Evolutionary conservation across 345 rosid species (phyloP).

Genomic region (Citrus medica): DNA sequence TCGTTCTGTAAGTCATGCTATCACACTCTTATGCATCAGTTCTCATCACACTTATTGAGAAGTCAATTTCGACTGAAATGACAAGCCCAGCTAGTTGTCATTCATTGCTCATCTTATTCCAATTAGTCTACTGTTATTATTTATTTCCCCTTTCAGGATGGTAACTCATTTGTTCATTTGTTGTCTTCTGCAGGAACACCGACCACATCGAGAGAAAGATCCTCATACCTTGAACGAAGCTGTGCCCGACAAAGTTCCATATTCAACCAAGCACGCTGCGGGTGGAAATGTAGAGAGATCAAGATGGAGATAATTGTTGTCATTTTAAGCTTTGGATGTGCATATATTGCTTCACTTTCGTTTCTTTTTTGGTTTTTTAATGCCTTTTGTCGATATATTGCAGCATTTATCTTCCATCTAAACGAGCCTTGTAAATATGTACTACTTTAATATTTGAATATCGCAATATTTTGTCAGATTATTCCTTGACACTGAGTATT

Average conservation of each 20-base stretch:
- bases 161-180: neutral
- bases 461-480: neutral
- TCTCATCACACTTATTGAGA: neutral
- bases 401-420: conserved; percentile 6
- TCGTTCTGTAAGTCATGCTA: conserved; percentile 59
- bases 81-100: neutral
- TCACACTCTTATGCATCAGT: neutral
- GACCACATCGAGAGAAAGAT: conserved; percentile 37
- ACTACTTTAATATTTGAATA: neutral
- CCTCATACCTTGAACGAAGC: conserved; percentile 15
- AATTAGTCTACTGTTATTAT: neutral
- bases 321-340: conserved; percentile 22
- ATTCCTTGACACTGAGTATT: neutral
- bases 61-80: neutral
- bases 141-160: neutral
- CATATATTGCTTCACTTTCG: conserved; percentile 13
- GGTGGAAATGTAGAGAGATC: conserved; percentile 21
- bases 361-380: neutral
- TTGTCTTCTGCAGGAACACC: conserved; percentile 40
- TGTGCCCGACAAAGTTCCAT: conserved; percentile 11
- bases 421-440: conserved; percentile 33
- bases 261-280: conserved; percentile 12
- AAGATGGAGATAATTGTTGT: conserved; percentile 24
- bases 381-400: conserved; percentile 7
- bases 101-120: neutral